Base-by-base conservation (phyloP, 208 protist genomes). In the Leishmania arabica region DNA sequence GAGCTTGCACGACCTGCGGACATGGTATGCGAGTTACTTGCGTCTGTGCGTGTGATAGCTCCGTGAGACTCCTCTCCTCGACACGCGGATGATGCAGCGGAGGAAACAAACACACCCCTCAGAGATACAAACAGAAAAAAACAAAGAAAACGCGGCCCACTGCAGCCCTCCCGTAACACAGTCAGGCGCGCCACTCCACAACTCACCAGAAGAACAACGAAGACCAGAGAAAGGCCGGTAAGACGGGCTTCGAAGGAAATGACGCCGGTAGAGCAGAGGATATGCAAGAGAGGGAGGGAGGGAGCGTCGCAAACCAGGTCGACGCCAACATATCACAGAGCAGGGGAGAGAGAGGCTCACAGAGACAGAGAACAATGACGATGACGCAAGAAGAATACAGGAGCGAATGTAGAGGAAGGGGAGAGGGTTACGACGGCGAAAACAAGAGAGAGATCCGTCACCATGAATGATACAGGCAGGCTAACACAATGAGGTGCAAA, bases 1-100 rank as follows among this genome's bases (percentile, higher is more conserved):
- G 75, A 75, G 65, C 68, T 74, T 31, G 77, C 45, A 56, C 60
- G 75, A 27, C 51, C 53, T 8, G 69, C 77, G 21, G 79, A 83
- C 80, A 83, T 83, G 47, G 34, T 54, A 24, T 73, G 31, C 45
- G 27, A 53, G 69, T 9, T 51, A 34, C 27, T 73, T 51, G 45
- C 9, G 7, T 19, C 13, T 64, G 68, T 42, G 72, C 34, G 72
- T 51, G 69, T 54, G 27, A 31, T 73, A 6, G 66, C 24, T 45
- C 40, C 13, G 66, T 72, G 34, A n/a, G 66, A 49, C 34, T 49
- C 51, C 40, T 49, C 66, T 72, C 34, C 66, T 7, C 66, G 7
- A 49, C 37, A 17, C 66, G 45, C 51, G 45, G 45, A 54, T 15
- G 11, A 62, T 73, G 27, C 68, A 27, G 7, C 15, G 8, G 9